Evolutionary conservation across 2,329 filamentous ascomycete genomes (phyloP).

Genomic region (Aspergillus nomiae): DNA sequence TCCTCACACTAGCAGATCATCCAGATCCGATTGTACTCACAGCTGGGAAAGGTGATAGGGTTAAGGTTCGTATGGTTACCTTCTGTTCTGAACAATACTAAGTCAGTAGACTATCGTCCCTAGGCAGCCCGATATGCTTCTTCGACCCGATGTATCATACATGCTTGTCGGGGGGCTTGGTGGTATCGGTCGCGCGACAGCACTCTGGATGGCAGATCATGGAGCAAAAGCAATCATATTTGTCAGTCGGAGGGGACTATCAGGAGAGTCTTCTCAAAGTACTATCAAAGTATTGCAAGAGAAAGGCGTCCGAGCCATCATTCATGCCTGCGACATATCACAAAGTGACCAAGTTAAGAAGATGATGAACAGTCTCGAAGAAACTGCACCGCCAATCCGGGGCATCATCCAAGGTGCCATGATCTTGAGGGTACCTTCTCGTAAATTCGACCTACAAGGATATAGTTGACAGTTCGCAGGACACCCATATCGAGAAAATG

Average conservation of each 20-base stretch:
- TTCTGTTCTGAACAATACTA: not conserved
- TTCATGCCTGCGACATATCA: slow-evolving; percentile 37
- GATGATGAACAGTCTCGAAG: slow-evolving; percentile 12
- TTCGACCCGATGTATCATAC: slow-evolving; percentile 24
- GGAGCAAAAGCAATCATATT: slow-evolving; percentile 57
- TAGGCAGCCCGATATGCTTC: not conserved
- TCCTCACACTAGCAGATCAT: slow-evolving; percentile 2
- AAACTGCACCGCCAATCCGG: slow-evolving; percentile 20
- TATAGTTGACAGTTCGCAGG: slow-evolving; percentile 14
- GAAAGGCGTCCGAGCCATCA: slow-evolving; percentile 19
- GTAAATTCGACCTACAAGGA: too few species aligned
- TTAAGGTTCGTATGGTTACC: not conserved
- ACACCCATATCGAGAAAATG: slow-evolving; percentile 40
- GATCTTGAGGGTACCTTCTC: slow-evolving; percentile 24
- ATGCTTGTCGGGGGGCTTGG: slow-evolving; percentile 32
- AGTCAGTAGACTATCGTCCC: not conserved
- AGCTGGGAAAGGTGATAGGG: not conserved
- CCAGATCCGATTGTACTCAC: slow-evolving; percentile 10
- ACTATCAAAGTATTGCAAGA: slow-evolving; percentile 18
- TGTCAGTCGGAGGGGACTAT: slow-evolving; percentile 49
- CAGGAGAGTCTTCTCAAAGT: slow-evolving; percentile 19
- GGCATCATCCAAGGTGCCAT: slow-evolving; percentile 33
- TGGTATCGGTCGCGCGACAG: slow-evolving; percentile 27
- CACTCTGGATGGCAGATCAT: slow-evolving; percentile 48
- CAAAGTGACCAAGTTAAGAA: slow-evolving; percentile 30